Evolutionary conservation across 345 rosid genomes (phyloP).

Genomic region (Euphorbia pulcherrima): DNA sequence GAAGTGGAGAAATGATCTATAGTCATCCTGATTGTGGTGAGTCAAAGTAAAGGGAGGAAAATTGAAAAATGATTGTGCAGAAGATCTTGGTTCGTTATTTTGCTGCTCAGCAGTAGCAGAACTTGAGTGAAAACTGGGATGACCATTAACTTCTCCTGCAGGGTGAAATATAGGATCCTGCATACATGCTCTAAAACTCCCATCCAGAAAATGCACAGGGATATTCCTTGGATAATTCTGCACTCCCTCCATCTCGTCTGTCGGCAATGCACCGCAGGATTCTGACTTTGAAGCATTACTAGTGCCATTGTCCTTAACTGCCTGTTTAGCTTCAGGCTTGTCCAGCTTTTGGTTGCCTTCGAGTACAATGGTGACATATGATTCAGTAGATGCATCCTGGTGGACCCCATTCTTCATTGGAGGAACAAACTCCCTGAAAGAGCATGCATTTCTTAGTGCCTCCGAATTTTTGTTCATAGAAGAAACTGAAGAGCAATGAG

Average conservation of each 20-base stretch:
- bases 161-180: constrained; percentile 50
- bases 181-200: constrained; percentile 40
- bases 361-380: constrained; percentile 27
- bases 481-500: constrained; percentile 47
- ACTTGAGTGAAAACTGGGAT: constrained; percentile 40
- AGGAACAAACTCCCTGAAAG: constrained; percentile 58
- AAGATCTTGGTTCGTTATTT: constrained; percentile 35
- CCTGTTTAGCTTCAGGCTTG: constrained; percentile 40
- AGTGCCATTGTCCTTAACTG: constrained; percentile 42
- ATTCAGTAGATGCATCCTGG: constrained; percentile 26
- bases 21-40: constrained; percentile 57
- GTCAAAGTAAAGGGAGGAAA: constrained; percentile 46
- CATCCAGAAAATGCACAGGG: constrained; percentile 55
- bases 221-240: constrained; percentile 71
- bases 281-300: constrained; percentile 44
- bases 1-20: constrained; percentile 58
- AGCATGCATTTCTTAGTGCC: constrained; percentile 37
- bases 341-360: constrained; percentile 33
- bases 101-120: constrained; percentile 52
- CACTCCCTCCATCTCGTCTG: constrained; percentile 46
- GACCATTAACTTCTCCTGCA: constrained; percentile 42
- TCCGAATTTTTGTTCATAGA: constrained; percentile 46
- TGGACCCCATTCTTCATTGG: constrained; percentile 41
- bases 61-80: constrained; percentile 43
- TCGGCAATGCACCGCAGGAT: constrained; percentile 28